Percentiles rank a stretch among this genome's conserved stretches.
These are phyloP conservation scores for Zoysia pacifica DNA, from an alignment of 176 grass and related monocot genomes.

Conservation along the genomic window DNA sequence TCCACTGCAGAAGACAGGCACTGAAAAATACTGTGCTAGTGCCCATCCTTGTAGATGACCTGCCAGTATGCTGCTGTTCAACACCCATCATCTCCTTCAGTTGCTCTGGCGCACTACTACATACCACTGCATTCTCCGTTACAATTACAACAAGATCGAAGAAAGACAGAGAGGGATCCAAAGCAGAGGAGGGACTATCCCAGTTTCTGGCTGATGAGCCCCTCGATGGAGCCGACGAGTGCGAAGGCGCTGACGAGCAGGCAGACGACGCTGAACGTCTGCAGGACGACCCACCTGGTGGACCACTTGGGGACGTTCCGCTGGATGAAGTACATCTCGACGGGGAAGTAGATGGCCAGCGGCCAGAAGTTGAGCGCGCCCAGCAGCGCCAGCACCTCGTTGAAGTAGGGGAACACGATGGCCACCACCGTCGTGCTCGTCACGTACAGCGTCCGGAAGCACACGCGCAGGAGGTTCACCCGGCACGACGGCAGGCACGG, in stretches of 20 bases:
- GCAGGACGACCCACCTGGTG: constrained; percentile 51
- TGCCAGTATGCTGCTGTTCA: neutral
- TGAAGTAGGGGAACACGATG: constrained; percentile 77
- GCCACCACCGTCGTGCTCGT: constrained; percentile 59
- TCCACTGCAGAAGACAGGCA: constrained; percentile 23
- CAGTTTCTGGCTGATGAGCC: constrained; percentile 58
- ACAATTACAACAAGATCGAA: neutral
- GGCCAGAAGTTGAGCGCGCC: constrained; percentile 82
- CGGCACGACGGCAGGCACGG: constrained; percentile 47
- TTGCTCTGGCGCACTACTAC: neutral
- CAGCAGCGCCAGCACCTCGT: constrained; percentile 69
- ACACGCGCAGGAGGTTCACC: constrained; percentile 61
- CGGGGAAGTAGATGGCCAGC: constrained; percentile 80
- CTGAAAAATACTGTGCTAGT: constrained; percentile 18
- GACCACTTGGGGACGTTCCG: constrained; percentile 56
- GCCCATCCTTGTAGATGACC: constrained; percentile 5
- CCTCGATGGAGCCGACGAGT: constrained; percentile 71
- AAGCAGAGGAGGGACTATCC: constrained; percentile 14
- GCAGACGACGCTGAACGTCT: constrained; percentile 62
- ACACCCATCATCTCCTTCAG: neutral
- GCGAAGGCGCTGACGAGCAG: constrained; percentile 68
- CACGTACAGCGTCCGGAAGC: constrained; percentile 72
- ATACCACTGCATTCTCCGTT: neutral
- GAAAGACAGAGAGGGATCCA: neutral
- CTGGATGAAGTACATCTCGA: constrained; percentile 90